These are phyloP conservation scores for Camellia sinensis DNA, from an alignment of 148 eudicot genomes.

Conservation along the genomic window DNA sequence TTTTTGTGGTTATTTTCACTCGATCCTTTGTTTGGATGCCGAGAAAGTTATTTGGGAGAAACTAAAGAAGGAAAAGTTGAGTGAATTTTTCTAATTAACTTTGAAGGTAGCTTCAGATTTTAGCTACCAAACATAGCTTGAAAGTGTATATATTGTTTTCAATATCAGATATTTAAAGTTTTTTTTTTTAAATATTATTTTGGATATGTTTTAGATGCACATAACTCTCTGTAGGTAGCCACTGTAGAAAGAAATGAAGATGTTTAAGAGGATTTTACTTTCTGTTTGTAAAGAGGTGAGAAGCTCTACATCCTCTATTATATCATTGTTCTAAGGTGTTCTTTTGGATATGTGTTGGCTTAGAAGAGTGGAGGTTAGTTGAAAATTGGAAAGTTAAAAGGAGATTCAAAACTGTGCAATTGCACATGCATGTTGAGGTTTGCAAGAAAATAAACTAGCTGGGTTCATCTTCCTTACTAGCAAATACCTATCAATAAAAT, in stretches of 20 bases:
- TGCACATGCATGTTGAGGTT: not conserved
- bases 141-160: not conserved
- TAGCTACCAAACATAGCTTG: not conserved
- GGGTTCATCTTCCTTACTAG: not conserved
- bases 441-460: not conserved
- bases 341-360: not conserved
- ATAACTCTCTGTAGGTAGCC: not conserved
- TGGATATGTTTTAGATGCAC: not conserved
- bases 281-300: not conserved
- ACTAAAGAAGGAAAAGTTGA: not conserved
- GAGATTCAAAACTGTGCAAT: not conserved
- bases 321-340: not conserved
- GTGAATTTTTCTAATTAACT: not conserved
- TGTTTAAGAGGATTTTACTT: not conserved
- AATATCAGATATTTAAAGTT: not conserved
- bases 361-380: not conserved
- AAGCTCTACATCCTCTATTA: not conserved
- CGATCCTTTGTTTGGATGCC: not conserved
- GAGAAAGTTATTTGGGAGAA: not conserved
- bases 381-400: not conserved
- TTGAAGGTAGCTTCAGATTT: not conserved
- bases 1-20: constrained; percentile 1
- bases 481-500: not conserved
- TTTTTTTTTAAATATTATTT: not conserved
- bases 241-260: not conserved